These are phyloP conservation scores for Eucalyptus sideroxylon DNA, from an alignment of 345 rosid species.

Conservation along the genomic window DNA sequence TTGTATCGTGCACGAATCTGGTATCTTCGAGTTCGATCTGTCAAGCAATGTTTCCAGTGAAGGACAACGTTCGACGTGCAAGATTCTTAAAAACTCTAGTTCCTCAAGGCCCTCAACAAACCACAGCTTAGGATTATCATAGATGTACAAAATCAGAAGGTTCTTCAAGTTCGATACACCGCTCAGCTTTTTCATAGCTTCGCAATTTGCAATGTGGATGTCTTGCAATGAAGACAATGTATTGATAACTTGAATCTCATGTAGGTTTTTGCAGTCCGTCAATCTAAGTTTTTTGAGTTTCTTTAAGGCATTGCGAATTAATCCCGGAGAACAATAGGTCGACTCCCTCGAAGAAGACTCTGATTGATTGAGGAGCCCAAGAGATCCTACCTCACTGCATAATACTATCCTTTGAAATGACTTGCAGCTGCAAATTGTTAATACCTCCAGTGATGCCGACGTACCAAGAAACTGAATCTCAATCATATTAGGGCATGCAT, in stretches of 20 bases:
- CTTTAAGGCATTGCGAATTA: not conserved
- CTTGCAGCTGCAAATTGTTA: fast-evolving
- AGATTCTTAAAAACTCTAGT: fast-evolving
- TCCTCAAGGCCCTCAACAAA: too few relatives aligned
- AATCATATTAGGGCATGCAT: fast-evolving
- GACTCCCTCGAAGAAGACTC: too few relatives aligned
- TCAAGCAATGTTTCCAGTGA: too few relatives aligned
- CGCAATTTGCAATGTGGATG: fast-evolving
- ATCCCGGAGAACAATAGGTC: fast-evolving
- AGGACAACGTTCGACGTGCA: fast-evolving
- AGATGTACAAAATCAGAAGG: fast-evolving
- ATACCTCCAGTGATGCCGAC: too few relatives aligned
- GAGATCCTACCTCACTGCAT: too few relatives aligned
- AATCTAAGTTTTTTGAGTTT: fast-evolving
- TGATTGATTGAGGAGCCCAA: fast-evolving
- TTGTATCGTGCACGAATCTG: too few relatives aligned
- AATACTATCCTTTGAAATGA: fast-evolving
- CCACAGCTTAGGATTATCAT: fast-evolving
- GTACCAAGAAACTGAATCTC: fast-evolving
- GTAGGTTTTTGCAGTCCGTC: fast-evolving
- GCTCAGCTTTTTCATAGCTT: fast-evolving
- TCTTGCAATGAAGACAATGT: too few relatives aligned
- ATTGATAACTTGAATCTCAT: too few relatives aligned
- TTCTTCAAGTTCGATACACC: too few relatives aligned
- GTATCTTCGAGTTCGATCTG: too few relatives aligned